A percentile compares a stretch with the other conserved stretches of the same genome.
phyloP scores from a whole-genome alignment of 2,329 filamentous ascomycete species.

The Colletotrichum neosansevieriae region DNA sequence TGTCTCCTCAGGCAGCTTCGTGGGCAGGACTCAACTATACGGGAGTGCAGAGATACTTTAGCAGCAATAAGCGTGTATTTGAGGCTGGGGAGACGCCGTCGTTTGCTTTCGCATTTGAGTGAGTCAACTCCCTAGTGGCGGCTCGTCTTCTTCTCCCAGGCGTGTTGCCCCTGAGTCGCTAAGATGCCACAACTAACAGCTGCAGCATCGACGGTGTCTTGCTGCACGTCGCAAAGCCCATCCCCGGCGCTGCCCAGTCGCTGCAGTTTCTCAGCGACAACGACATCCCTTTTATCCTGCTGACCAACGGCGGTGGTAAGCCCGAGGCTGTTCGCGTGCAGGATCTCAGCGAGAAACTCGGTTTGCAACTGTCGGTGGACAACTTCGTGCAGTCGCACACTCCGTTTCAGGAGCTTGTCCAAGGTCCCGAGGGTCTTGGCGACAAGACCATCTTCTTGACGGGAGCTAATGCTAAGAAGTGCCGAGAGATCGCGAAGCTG shows the following conservation, averaged over 20 bases:
- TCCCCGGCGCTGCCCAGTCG: constrained; percentile 82
- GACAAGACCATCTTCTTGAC: constrained; percentile 80
- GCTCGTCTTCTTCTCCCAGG: not conserved
- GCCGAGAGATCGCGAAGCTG: constrained; percentile 78
- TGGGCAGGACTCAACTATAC: not conserved
- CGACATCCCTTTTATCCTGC: constrained; percentile 88
- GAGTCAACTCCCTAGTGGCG: constrained; percentile 35
- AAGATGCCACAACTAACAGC: not conserved
- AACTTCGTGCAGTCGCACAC: constrained; percentile 92
- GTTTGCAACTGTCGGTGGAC: constrained; percentile 60
- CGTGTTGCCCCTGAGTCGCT: not conserved
- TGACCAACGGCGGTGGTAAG: constrained; percentile 95
- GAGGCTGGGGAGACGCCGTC: constrained; percentile 43
- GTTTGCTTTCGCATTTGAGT: constrained; percentile 57
- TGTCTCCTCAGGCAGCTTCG: not conserved
- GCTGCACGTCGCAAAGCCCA: constrained; percentile 81
- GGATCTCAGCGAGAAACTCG: constrained; percentile 52
- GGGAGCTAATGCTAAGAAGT: constrained; percentile 75
- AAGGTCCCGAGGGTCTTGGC: constrained; percentile 64
- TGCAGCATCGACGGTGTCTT: constrained; percentile 91
- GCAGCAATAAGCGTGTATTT: constrained; percentile 39
- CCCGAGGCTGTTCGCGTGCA: constrained; percentile 65
- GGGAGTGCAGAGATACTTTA: constrained; percentile 10
- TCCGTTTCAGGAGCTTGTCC: constrained; percentile 80
- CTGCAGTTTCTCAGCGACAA: constrained; percentile 79